Percentiles rank a stretch among this genome's conserved stretches.
Conservation (phyloP, 192 early-diverging fungal genomes). For the Mortierella claussenii region DNA sequence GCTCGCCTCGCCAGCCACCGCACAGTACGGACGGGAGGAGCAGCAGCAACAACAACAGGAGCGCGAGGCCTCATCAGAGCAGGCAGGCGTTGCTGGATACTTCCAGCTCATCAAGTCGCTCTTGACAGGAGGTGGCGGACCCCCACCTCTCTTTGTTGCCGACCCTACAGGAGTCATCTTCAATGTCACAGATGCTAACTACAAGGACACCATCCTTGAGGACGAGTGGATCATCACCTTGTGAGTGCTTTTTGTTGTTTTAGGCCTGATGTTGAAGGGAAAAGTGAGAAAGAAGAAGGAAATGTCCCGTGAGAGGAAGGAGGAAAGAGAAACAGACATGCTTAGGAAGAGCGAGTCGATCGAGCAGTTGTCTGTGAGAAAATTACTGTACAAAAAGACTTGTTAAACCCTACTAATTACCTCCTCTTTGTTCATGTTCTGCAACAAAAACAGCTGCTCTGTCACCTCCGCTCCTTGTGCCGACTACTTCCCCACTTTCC, state of each 20-base stretch:
- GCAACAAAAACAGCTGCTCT: conserved; percentile 36
- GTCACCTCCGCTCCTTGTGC: conserved; percentile 11
- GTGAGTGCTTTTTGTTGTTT: conserved; percentile 20
- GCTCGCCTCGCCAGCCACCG: conserved; percentile 17
- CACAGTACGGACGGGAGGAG: conserved; percentile 39
- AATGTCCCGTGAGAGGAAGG: not conserved
- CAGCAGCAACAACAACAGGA: not conserved
- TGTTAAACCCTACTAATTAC: no score
- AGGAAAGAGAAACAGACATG: no score
- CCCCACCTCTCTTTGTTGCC: not conserved
- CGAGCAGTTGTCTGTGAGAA: not conserved
- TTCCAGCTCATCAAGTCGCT: conserved; percentile 14
- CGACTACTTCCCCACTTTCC: conserved; percentile 48
- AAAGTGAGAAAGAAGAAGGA: conserved; percentile 1
- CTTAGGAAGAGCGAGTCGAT: not conserved
- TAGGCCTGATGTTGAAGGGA: not conserved
- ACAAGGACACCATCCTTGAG: conserved; percentile 28
- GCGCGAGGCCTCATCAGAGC: no score
- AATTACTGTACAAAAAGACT: not conserved
- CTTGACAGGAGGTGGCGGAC: conserved; percentile 6
- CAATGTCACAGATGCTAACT: conserved; percentile 48
- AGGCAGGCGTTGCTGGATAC: conserved; percentile 3
- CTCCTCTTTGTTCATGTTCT: no score
- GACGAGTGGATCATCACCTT: conserved; percentile 48
- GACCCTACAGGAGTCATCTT: conserved; percentile 12